Conservation (phyloP, 257 asterid genomes). For the Solanum etuberosum region DNA sequence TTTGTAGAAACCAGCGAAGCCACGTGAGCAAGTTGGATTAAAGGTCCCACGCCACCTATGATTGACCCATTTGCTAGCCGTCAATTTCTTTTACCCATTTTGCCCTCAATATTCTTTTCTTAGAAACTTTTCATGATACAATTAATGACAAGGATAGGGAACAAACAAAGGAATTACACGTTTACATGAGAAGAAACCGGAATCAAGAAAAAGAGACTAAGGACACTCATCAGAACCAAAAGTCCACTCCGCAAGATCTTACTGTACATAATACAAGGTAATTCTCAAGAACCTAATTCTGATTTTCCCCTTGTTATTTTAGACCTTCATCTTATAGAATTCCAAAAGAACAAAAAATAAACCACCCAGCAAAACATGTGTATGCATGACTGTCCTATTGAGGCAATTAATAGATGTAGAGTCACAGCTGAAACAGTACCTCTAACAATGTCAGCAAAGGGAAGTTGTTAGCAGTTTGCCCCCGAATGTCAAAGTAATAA, state of each 20-base stretch:
- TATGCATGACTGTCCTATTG: neutral
- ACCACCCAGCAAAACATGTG: neutral
- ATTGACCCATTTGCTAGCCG: constrained; percentile 35
- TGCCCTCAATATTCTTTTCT: constrained; percentile 4
- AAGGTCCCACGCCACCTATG: constrained; percentile 38
- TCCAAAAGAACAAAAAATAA: too few species aligned
- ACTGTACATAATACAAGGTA: too few species aligned
- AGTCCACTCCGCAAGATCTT: too few species aligned
- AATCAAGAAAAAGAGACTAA: too few species aligned
- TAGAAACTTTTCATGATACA: too few species aligned
- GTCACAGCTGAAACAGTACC: neutral
- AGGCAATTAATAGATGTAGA: neutral
- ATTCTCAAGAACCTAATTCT: too few species aligned
- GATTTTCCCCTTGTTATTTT: too few species aligned
- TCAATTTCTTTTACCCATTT: neutral
- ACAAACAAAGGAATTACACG: too few species aligned
- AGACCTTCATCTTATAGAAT: too few species aligned
- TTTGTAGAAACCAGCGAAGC: constrained; percentile 25
- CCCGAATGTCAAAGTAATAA: neutral
- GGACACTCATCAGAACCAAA: too few species aligned
- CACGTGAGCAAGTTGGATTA: constrained; percentile 21
- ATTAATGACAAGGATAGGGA: too few species aligned
- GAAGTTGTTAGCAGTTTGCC: neutral
- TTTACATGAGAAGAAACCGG: too few species aligned
- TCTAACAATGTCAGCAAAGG: neutral